phyloP scores from a whole-genome alignment of 2,329 filamentous ascomycete genomes.

The Fusarium albosuccineum region DNA sequence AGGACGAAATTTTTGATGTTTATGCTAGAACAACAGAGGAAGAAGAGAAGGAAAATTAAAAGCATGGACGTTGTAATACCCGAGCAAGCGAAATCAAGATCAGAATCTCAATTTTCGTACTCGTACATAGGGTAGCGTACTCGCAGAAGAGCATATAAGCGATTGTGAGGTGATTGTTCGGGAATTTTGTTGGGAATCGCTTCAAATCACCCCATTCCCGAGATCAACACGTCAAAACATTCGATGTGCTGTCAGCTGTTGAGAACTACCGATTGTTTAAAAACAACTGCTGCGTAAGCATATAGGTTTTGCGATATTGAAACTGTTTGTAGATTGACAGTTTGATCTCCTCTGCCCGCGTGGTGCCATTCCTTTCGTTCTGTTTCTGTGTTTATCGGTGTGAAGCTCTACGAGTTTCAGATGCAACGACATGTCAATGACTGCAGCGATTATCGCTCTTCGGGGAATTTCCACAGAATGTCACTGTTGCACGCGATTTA shows the following conservation, averaged over 20 bases:
- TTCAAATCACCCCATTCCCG: constrained; percentile 18
- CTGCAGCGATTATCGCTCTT: not conserved
- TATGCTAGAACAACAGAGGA: not conserved
- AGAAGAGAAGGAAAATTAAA: not conserved
- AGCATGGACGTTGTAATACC: not conserved
- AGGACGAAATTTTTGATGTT: not conserved
- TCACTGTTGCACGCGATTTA: not conserved
- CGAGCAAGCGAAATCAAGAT: constrained; percentile 6
- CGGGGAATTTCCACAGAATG: not conserved
- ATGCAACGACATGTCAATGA: not conserved
- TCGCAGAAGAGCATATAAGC: not conserved
- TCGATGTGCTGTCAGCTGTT: constrained; percentile 14
- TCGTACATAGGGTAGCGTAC: not conserved
- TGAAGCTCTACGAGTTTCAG: constrained; percentile 1
- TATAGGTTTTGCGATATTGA: constrained; percentile 1
- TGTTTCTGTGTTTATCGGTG: constrained; percentile 2
- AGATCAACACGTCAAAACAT: constrained; percentile 13
- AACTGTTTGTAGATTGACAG: constrained; percentile 5
- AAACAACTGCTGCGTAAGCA: constrained; percentile 1
- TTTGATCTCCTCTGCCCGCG: constrained; percentile 2
- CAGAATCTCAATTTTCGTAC: not conserved
- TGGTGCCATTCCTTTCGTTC: not conserved
- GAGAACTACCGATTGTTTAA: not conserved
- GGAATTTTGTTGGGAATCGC: constrained; percentile 11
- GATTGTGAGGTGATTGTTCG: constrained; percentile 14